These are phyloP conservation scores for Talaromyces adpressus DNA, from an alignment of 495 filamentous ascomycete species.

Conservation along the genomic window DNA sequence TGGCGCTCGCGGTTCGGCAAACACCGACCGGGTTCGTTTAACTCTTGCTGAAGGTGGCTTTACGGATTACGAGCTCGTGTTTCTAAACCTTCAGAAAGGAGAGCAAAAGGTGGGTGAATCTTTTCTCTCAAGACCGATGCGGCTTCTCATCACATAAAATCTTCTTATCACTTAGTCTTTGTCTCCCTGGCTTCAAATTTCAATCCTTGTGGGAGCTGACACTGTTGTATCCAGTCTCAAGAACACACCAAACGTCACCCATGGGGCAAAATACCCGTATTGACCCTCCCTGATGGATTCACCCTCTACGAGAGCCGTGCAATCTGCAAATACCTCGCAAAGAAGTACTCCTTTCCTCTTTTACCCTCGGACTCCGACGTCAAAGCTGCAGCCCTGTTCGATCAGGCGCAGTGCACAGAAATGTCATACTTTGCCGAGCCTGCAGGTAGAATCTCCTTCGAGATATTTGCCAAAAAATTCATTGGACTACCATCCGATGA, in stretches of 20 bases:
- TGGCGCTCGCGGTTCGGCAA: conserved; percentile 28
- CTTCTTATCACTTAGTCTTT: neutral
- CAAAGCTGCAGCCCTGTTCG: conserved; percentile 33
- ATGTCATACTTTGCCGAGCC: conserved; percentile 34
- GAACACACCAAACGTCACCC: conserved; percentile 33
- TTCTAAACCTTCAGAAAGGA: conserved; percentile 26
- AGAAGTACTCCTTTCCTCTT: conserved; percentile 30
- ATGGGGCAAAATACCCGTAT: conserved; percentile 31
- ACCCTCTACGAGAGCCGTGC: conserved; percentile 39
- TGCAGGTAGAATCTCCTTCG: conserved; percentile 32
- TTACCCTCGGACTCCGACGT: conserved; percentile 30
- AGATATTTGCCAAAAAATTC: conserved; percentile 36
- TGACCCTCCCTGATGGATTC: conserved; percentile 22
- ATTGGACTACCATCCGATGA: conserved; percentile 33
- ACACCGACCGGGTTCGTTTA: conserved; percentile 29
- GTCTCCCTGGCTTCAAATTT: neutral
- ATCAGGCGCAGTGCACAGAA: conserved; percentile 33
- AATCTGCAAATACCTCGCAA: conserved; percentile 40
- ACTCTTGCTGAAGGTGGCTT: conserved; percentile 31
- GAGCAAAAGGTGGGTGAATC: conserved; percentile 27
- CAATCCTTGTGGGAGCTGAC: conserved; percentile 18
- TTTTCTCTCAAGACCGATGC: conserved; percentile 9
- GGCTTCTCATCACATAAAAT: conserved; percentile 15
- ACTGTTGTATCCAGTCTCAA: conserved; percentile 20
- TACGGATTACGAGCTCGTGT: conserved; percentile 28